These are phyloP conservation scores for Sugiyamaella grinbergsii DNA, from an alignment of 1,139 yeast genomes.

Conservation along the genomic window DNA sequence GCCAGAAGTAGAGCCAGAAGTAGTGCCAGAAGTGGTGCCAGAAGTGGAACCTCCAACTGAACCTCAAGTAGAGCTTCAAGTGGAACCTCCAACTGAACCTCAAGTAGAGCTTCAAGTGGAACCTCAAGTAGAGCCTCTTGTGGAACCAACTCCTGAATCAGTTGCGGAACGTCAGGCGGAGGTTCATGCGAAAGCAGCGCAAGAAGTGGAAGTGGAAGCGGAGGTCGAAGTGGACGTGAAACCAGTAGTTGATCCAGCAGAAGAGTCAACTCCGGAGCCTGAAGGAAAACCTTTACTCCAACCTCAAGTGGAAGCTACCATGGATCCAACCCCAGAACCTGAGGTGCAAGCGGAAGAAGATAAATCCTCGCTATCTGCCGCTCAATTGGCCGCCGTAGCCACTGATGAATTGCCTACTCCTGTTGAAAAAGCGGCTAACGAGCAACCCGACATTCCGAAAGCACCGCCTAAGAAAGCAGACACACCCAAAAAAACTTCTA, in stretches of 20 bases:
- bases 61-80: neutral
- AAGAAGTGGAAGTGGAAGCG: constrained; percentile 14
- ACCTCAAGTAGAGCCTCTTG: neutral
- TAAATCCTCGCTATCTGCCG: no score
- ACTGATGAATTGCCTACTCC: no score
- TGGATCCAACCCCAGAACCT: neutral
- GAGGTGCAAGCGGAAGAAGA: neutral
- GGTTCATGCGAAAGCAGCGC: neutral
- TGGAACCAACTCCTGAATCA: constrained; percentile 3
- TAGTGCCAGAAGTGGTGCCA: neutral
- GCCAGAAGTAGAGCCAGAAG: neutral
- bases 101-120: constrained; percentile 11
- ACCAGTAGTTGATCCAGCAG: neutral
- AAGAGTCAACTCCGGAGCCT: constrained; percentile 3
- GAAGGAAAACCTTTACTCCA: constrained; percentile 15
- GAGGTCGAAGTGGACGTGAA: constrained; percentile 4
- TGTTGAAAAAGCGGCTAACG: constrained; percentile 8
- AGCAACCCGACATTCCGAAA: neutral
- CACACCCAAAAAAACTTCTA: constrained; percentile 3
- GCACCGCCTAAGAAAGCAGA: neutral
- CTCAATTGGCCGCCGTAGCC: no score
- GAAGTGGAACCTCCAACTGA: neutral
- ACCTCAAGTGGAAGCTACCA: constrained; percentile 1
- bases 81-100: constrained; percentile 4
- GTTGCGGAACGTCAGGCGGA: constrained; percentile 12